Evolutionary conservation across 768 basidiomycete genomes (phyloP), one percentile per base, ranked within the genome.

Genomic region (Crepidotus variabilis): DNA sequence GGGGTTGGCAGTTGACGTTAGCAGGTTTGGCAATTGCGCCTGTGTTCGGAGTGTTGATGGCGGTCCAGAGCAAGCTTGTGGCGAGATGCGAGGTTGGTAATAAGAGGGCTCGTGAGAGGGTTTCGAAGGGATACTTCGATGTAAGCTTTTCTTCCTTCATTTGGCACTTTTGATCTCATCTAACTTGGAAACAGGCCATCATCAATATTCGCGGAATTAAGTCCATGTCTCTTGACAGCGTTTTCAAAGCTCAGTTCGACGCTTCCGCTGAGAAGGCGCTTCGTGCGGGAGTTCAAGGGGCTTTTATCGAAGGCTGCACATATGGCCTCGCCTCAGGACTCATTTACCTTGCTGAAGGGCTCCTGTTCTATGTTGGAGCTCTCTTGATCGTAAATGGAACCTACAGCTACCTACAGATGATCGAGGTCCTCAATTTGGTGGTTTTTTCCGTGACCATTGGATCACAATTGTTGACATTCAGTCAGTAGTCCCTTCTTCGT

Each of bases 381-480:
- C 74, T 92, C 18, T 80, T 98, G 58, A 84, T 98, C 52, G 80
- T 85, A 5, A 76, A 79, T 1, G 94, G 92, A 9, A 85, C 82
- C 21, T 96, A 96, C 70, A 82, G 83, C 10, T 98, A 94, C 68
- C 79, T 89, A 57, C 85, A 86, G 64, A 91, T 97, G 89, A 82
- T 96, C 28, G 84, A 95, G 71, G 89, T 92, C 22, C 84, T 96
- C 65, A 87, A 95, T 55, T 78, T 98, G 36, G 89, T 98, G 52
- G 85, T 97, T 14, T 98, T 99, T 75, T 87, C 90, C 7, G 87
- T 98, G 55, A 90, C 92, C 10, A 94, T 98, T 58, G 93, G 92
- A 0, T 85, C 89, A 18, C 90, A 92, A 67, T 78, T 95, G 58
- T 88, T 97, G 85, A 81, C 84, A 14, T 97, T 96, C 73, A 87